Percentiles rank a stretch among this genome's conserved stretches.
Evolutionary conservation across 148 eudicot genomes (phyloP).

Genomic region (Dianthus caryophyllus): DNA sequence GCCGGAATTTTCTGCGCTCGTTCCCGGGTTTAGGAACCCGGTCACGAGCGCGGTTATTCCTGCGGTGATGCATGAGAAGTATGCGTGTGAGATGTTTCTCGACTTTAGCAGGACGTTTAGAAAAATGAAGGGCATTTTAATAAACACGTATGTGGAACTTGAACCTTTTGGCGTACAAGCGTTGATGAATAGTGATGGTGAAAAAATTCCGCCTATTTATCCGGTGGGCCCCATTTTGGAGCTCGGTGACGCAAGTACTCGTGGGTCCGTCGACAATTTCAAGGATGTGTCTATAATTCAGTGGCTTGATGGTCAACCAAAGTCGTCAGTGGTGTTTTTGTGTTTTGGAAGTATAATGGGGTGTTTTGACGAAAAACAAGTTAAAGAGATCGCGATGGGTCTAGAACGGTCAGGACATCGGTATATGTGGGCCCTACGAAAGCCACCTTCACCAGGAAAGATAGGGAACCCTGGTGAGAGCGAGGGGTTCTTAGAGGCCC

Average conservation of each 20-base stretch:
- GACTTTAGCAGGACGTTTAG: no score
- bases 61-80: no score
- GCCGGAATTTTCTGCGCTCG: no score
- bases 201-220: slow-evolving; percentile 27
- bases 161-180: slow-evolving; percentile 28
- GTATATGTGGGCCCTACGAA: slow-evolving; percentile 34
- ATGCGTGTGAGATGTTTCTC: no score
- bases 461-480: neutral
- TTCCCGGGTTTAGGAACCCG: no score
- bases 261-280: slow-evolving; percentile 1
- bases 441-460: no score
- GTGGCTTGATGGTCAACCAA: slow-evolving; percentile 56
- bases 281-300: slow-evolving; percentile 17
- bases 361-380: slow-evolving; percentile 27
- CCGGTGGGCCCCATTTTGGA: no score
- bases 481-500: slow-evolving; percentile 10
- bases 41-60: no score
- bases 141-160: slow-evolving; percentile 34
- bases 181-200: neutral
- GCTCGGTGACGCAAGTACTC: neutral
- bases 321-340: slow-evolving; percentile 41
- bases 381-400: slow-evolving; percentile 46
- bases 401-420: slow-evolving; percentile 34
- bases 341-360: slow-evolving; percentile 58
- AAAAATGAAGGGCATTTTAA: no score